phyloP scores from a whole-genome alignment of 176 grass and related monocot species.

The Puya raimondii region DNA sequence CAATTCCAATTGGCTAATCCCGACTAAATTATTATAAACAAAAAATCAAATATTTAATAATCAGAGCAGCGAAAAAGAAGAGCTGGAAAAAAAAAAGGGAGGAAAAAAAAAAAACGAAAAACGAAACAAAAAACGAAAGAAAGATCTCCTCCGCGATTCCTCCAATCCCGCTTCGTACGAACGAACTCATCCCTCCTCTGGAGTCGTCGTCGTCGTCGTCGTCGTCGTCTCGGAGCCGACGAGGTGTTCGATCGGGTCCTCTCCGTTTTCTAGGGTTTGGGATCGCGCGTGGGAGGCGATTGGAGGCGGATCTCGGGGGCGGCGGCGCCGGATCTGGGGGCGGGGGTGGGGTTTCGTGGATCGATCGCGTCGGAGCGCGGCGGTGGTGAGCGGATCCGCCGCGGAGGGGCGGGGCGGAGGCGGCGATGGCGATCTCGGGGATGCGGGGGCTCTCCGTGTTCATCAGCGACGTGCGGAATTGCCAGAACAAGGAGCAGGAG shows the following conservation, averaged over 20 bases:
- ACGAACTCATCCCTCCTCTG: background rate
- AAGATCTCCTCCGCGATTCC: background rate
- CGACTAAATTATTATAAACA: too few relatives aligned
- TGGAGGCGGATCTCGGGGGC: background rate
- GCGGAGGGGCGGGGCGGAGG: slow-evolving; percentile 15
- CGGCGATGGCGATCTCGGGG: slow-evolving; percentile 83
- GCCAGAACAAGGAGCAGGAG: slow-evolving; percentile 99
- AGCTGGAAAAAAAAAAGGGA: background rate
- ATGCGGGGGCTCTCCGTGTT: slow-evolving; percentile 97
- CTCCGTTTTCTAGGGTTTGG: background rate
- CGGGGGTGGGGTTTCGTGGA: background rate
- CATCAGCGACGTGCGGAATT: slow-evolving; percentile 98
- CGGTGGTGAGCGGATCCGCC: slow-evolving; percentile 50
- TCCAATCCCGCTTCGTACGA: background rate
- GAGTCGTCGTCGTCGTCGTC: background rate
- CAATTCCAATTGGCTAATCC: too few relatives aligned
- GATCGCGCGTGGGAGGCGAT: background rate
- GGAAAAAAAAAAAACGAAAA: background rate
- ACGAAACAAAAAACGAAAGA: background rate
- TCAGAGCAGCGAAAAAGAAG: background rate
- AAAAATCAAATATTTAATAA: background rate
- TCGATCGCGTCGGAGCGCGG: background rate
- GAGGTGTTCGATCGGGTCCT: background rate
- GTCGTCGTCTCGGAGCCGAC: background rate
- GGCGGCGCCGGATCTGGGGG: background rate